Base-by-base conservation (phyloP, 2,329 filamentous ascomycete species). In the Ceratocystis colombiana region DNA sequence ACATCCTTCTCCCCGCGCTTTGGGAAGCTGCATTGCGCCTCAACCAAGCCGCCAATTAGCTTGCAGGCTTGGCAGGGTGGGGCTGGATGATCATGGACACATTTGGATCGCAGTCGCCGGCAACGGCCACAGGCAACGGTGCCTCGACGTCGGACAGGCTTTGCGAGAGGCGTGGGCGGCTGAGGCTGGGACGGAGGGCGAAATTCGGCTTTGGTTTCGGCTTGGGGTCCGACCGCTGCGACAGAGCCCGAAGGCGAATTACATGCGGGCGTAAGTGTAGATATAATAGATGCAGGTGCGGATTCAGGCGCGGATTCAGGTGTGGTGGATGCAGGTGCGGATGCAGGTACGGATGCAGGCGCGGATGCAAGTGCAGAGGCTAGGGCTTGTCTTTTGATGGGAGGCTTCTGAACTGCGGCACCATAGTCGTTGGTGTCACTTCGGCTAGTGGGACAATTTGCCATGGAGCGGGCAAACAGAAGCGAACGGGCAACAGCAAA, bases 81-180 rank as follows among this genome's bases (percentile, higher is more conserved):
- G 17, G 8, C 8, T 8, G 48, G 41, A 12, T 64, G 45, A 8
- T 67, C 48, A 66, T 71, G 70, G 25, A 70, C 61, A 63, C 71
- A 72, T 66, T 70, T 72, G 6, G 70, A 69, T 5, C 71, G 68
- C 1, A 70, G 65, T 17, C 71, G 69, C n/a, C 71, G 70, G 66
- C 70, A 72, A n/a, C 71, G 70, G n/a, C 70, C 68, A 67, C 70
- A 72, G 37, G 71, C 71, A 12, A 70, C 68, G 5, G 69, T 68
- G 37, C 70, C 69, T 28, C 71, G 69, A 22, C 69, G 70, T 55
- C 67, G 69, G 37, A 65, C 50, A 8, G 67, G 61, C 46, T 62
- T 48, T 8, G 41, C 12, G 10, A 66, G 64, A n/a, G 53, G 12
- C 17, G 62, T 5, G 17, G 10, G 28, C n/a, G 63, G 25, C 45